phyloP scores from a whole-genome alignment of 2,329 filamentous ascomycete species.

The Metarhizium guizhouense region DNA sequence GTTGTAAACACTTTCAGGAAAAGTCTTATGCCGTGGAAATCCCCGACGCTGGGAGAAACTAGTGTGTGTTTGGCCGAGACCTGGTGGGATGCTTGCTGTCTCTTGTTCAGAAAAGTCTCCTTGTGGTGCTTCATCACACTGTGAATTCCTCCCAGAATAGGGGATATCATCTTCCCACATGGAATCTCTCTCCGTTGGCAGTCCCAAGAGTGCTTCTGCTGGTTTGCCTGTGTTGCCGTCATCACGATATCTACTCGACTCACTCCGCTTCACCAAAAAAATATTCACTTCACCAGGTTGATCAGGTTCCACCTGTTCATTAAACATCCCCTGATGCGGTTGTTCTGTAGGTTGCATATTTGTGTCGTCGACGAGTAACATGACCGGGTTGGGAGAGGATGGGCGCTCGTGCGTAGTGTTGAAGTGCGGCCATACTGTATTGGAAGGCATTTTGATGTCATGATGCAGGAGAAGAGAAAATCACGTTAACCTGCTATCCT shows the following conservation, averaged over 20 bases:
- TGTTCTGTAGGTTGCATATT: no score
- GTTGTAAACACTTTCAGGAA: neutral
- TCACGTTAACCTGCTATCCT: neutral
- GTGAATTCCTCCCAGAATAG: neutral
- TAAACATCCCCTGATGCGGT: no score
- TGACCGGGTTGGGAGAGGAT: no score
- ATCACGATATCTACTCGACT: neutral
- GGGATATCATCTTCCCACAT: neutral
- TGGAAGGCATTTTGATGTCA: neutral
- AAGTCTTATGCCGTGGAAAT: neutral
- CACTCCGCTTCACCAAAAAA: no score
- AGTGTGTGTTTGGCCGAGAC: no score
- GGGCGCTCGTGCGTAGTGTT: neutral
- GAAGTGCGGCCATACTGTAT: neutral
- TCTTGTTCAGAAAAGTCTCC: no score
- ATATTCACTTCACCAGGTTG: no score
- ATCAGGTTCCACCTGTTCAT: no score
- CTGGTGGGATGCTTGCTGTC: no score
- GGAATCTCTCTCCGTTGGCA: neutral
- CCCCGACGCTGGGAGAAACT: no score
- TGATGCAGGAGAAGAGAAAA: neutral
- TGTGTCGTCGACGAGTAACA: no score
- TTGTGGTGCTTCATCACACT: neutral
- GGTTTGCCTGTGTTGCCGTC: neutral
- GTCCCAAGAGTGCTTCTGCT: no score